Evolutionary conservation across 768 basidiomycete species (phyloP), one percentile per base, ranked within the genome.

Genomic region (Epithele typhae): DNA sequence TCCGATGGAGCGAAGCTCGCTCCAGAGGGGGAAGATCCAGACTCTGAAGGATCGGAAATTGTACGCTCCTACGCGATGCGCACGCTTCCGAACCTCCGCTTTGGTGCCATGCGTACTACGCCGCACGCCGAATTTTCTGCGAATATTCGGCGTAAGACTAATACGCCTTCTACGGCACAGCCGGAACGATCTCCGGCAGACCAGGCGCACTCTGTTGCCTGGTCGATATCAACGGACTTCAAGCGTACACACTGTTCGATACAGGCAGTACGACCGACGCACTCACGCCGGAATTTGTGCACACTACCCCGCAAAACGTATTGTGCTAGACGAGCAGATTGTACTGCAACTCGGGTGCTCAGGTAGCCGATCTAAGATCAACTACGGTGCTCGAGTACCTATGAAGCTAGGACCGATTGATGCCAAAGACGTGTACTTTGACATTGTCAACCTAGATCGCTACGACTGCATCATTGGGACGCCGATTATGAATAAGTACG

Each of bases 401-500:
- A 23, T 67, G 0, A 3, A 8, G 2, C 19, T 62, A 3, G 51
- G 49, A 7, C 32, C 40, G 0, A 23, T 57, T 0, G 18, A 25
- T 9, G 32, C 23, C 4, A 15, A 4, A 1, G 17, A 33, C n/a
- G n/a, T n/a, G 17, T 40, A 51, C 22, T 24, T 45, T 22, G 49
- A 50, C 23, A 25, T 50, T 1, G 43, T 50, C 8, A 34, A 50
- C 24, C 25, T 50, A n/a, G 30, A 44, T 17, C 25, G 37, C 5
- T 74, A 75, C 37, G 68, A 76, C 18, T 8, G 48, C 0, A 53
- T 63, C 14, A 25, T 62, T 10, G 59, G 63, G 14, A 63, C 57
- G 0, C 59, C 56, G 9, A 64, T 64, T 37, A n/a, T 61, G 1
- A 43, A 10, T 33, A 49, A 62, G 35, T 54, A 27, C n/a, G 23